These are phyloP conservation scores for Cutaneotrichosporon dermatis DNA, from an alignment of 1,284 basidiomycete genomes.

Conservation along the genomic window DNA sequence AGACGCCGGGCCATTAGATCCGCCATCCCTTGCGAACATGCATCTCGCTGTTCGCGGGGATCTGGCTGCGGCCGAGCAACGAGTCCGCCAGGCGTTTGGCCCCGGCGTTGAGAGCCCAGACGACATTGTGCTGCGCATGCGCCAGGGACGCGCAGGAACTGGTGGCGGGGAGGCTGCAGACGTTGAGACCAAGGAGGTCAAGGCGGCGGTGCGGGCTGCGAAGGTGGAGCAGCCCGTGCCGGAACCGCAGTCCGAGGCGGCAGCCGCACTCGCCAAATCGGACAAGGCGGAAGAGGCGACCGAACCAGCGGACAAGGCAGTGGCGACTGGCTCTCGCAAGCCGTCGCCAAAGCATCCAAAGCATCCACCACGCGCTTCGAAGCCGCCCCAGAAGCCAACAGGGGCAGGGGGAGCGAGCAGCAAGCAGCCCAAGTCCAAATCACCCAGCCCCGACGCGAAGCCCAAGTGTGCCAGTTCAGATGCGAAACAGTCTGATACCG, in stretches of 20 bases:
- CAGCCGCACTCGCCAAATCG: constrained; percentile 1
- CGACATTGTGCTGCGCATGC: constrained; percentile 52
- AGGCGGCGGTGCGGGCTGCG: constrained; percentile 9
- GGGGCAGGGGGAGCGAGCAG: background rate
- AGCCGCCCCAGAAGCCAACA: background rate
- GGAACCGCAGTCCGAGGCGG: constrained; percentile 3
- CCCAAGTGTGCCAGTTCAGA: background rate
- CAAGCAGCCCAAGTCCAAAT: background rate
- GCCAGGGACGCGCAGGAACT: constrained; percentile 50
- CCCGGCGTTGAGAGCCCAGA: constrained; percentile 52
- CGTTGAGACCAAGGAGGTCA: constrained; percentile 11
- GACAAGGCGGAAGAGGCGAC: background rate
- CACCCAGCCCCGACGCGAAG: background rate
- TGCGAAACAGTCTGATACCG: background rate
- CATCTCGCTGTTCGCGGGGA: constrained; percentile 34
- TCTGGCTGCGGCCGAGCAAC: constrained; percentile 21
- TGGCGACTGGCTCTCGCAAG: background rate
- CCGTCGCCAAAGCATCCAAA: background rate
- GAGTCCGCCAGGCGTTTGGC: constrained; percentile 36
- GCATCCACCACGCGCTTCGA: background rate
- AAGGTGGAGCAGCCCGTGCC: constrained; percentile 6
- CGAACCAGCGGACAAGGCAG: background rate
- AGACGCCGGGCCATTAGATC: constrained; percentile 5
- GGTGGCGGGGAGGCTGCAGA: constrained; percentile 16
- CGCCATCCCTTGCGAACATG: constrained; percentile 22